Conservation (phyloP, 371 early-diverging fungal species). For the Umbelopsis sp. region DNA sequence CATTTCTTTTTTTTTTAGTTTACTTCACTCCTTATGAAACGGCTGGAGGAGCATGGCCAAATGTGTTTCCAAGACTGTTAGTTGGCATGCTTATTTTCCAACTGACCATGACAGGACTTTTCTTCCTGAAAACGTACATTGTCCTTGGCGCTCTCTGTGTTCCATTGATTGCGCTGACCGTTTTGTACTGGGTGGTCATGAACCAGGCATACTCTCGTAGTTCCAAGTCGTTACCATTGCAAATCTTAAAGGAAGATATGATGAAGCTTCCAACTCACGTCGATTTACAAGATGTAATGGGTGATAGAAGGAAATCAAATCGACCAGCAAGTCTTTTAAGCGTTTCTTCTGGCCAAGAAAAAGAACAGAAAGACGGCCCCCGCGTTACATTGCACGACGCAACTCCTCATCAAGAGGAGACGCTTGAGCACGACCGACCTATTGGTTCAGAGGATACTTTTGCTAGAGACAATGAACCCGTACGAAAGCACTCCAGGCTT, state of each 20-base stretch:
- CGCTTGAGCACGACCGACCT: background rate
- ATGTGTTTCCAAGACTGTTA: conserved; percentile 79
- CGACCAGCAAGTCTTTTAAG: background rate
- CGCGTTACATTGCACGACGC: too few species aligned
- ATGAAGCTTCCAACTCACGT: conserved; percentile 24
- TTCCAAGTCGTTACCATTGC: conserved; percentile 46
- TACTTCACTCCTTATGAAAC: conserved; percentile 88
- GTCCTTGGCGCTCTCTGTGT: conserved; percentile 41
- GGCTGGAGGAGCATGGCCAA: conserved; percentile 77
- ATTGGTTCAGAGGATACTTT: background rate
- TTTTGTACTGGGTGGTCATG: conserved; percentile 53
- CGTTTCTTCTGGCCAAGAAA: background rate
- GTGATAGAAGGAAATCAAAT: background rate
- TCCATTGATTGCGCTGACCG: conserved; percentile 52
- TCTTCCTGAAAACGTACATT: conserved; percentile 56
- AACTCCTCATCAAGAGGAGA: too few species aligned
- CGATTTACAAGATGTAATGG: background rate
- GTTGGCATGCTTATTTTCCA: conserved; percentile 84
- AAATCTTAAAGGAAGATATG: conserved; percentile 32
- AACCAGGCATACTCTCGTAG: conserved; percentile 52
- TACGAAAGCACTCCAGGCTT: background rate
- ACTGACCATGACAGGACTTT: conserved; percentile 77
- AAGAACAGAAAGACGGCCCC: too few species aligned
- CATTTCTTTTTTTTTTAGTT: conserved; percentile 28
- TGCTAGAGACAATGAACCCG: background rate